phyloP scores from a whole-genome alignment of 345 rosid species.

The Excoecaria agallocha region DNA sequence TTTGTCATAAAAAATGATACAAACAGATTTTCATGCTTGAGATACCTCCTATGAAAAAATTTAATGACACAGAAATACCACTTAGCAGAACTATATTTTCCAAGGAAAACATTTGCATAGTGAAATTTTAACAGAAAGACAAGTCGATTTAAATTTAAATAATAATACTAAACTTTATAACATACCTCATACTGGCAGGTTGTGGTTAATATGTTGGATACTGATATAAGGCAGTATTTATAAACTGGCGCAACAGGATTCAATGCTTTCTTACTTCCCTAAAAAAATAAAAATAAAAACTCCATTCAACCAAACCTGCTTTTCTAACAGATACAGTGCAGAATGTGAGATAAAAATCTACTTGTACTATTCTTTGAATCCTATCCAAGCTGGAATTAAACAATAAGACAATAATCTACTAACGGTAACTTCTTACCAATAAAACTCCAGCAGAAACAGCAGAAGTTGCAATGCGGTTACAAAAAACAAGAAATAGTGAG shows the following conservation, averaged over 20 bases:
- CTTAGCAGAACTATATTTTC: neutral
- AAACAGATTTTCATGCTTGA: neutral
- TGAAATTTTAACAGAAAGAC: neutral
- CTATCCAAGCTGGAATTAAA: neutral
- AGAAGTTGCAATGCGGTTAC: conserved; percentile 84
- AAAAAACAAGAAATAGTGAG: conserved; percentile 89
- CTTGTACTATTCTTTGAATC: neutral
- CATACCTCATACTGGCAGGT: conserved; percentile 96
- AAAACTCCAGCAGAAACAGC: conserved; percentile 79
- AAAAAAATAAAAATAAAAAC: conserved; percentile 8
- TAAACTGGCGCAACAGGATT: conserved; percentile 90
- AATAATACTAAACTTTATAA: neutral
- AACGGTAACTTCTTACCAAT: conserved; percentile 39
- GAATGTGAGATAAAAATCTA: neutral
- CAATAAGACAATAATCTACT: neutral
- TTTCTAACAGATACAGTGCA: neutral
- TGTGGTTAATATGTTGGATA: conserved; percentile 79
- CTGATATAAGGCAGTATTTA: conserved; percentile 72
- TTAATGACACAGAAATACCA: too few relatives aligned
- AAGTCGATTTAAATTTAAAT: neutral
- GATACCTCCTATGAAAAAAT: too few relatives aligned
- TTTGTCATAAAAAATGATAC: conserved; percentile 13
- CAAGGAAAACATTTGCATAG: neutral
- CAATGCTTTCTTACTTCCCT: conserved; percentile 82
- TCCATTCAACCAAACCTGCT: neutral